Percentiles rank a stretch among this genome's conserved stretches.
These are phyloP conservation scores for Trichoderma sp. DNA, from an alignment of 2,329 filamentous ascomycete genomes.

Conservation along the genomic window DNA sequence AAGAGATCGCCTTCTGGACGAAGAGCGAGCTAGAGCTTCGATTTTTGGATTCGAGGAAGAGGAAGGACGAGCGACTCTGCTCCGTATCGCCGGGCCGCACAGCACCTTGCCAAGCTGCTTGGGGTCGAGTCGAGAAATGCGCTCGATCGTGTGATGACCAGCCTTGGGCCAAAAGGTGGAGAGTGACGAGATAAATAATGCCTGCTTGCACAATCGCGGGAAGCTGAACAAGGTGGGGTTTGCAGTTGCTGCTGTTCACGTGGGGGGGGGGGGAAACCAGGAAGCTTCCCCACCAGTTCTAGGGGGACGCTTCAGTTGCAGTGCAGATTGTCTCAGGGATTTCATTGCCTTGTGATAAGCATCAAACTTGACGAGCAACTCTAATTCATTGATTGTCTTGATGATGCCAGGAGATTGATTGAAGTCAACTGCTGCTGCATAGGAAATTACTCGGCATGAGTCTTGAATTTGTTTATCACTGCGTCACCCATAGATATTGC, in stretches of 20 bases:
- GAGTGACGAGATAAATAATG: slow-evolving; percentile 9
- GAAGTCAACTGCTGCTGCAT: background rate
- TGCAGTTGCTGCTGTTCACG: slow-evolving; percentile 17
- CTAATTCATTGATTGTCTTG: background rate
- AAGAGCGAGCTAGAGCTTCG: background rate
- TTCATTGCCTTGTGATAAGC: background rate
- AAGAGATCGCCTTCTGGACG: background rate
- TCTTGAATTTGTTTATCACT: background rate
- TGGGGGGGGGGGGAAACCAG: background rate
- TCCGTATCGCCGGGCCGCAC: background rate
- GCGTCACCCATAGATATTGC: background rate
- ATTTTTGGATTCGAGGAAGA: background rate
- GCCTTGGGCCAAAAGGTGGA: slow-evolving; percentile 10
- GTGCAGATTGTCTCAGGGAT: background rate
- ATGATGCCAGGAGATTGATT: background rate
- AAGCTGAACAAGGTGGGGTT: background rate
- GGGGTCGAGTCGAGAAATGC: background rate
- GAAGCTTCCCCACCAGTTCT: slow-evolving; percentile 16
- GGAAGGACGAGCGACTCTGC: background rate
- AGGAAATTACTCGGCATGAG: background rate
- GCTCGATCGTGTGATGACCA: slow-evolving; percentile 15
- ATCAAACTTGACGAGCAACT: background rate
- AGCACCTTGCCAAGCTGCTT: background rate
- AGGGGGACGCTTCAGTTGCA: background rate
- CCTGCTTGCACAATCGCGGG: slow-evolving; percentile 11